phyloP scores from a whole-genome alignment of 2,329 filamentous ascomycete species.

The Penicillium sp. region DNA sequence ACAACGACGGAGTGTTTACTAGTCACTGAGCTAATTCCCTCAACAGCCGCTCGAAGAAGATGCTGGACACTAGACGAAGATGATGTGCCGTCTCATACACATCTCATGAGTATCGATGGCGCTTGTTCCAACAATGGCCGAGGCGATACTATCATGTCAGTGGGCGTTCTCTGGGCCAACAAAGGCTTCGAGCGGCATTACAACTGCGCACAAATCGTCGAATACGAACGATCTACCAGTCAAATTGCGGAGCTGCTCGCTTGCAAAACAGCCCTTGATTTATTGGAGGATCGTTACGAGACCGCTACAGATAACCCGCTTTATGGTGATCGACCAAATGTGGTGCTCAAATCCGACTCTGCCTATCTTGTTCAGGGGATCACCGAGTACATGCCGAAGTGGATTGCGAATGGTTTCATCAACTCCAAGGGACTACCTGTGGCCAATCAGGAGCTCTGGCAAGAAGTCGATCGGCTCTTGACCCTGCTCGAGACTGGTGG shows the following conservation, averaged over 20 bases:
- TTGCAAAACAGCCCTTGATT: neutral
- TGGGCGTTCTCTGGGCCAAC: neutral
- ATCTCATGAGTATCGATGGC: neutral
- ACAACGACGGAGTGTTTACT: neutral
- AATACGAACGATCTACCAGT: neutral
- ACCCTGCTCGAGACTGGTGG: neutral
- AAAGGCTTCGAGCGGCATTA: neutral
- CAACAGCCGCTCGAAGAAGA: neutral
- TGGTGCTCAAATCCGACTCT: neutral
- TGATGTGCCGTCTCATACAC: neutral
- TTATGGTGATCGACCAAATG: neutral
- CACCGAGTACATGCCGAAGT: neutral
- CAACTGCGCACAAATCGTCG: neutral
- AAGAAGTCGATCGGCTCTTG: neutral
- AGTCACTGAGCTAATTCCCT: neutral
- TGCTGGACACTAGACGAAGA: neutral
- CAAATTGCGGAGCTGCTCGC: neutral
- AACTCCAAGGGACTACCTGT: neutral
- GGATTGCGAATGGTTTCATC: neutral
- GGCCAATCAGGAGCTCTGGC: neutral
- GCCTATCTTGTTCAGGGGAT: neutral
- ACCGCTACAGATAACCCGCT: neutral
- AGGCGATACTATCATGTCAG: neutral
- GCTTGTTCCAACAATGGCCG: neutral
- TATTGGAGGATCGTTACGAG: neutral